Evolutionary conservation across 2,329 filamentous ascomycete genomes (phyloP).

Genomic region (Fusarium irregulare): DNA sequence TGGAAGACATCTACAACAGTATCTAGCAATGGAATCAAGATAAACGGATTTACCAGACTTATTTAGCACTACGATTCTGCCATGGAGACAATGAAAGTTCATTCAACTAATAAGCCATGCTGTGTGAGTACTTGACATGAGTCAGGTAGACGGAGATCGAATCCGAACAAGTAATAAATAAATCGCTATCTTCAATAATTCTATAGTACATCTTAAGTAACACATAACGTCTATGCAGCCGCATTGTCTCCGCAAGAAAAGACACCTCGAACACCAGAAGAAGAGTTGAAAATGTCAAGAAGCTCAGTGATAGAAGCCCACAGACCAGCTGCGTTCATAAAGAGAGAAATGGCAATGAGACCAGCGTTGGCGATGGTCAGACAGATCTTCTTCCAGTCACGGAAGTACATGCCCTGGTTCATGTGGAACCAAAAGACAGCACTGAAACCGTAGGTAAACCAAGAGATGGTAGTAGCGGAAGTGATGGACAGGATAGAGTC

Average conservation of each 20-base stretch:
- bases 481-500: constrained; percentile 47
- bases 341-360: constrained; percentile 38
- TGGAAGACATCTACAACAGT: no score
- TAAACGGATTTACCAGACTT: no score
- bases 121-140: no score
- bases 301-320: constrained; percentile 44
- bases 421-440: constrained; percentile 45
- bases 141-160: no score
- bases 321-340: constrained; percentile 44
- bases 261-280: constrained; percentile 32
- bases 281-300: constrained; percentile 36
- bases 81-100: no score
- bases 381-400: constrained; percentile 40
- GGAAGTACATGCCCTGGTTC: constrained; percentile 34
- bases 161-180: neutral
- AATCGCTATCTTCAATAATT: neutral
- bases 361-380: constrained; percentile 37
- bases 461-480: constrained; percentile 44
- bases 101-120: no score
- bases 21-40: no score
- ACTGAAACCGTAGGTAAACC: constrained; percentile 45
- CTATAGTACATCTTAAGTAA: neutral
- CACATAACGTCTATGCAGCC: neutral
- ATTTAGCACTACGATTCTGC: no score
- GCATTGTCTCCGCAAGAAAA: constrained; percentile 43